Conservation (phyloP, 2,329 filamentous ascomycete species). For the Xylariaceae sp. region DNA sequence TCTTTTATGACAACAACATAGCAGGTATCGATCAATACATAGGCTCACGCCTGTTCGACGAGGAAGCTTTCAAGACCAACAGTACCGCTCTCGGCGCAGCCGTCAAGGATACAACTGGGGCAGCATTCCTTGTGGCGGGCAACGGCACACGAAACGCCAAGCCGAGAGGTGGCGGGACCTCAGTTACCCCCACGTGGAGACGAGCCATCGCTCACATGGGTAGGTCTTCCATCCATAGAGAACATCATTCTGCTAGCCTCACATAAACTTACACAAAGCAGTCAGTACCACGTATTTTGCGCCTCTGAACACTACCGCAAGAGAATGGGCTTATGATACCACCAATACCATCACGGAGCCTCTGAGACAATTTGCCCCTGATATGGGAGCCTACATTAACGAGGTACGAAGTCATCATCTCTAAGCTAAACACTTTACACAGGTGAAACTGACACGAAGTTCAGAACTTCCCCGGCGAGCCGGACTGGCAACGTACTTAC, state of each 20-base stretch:
- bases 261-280: too few relatives aligned
- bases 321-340: constrained; percentile 23
- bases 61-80: constrained; percentile 34
- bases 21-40: constrained; percentile 36
- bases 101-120: constrained; percentile 33
- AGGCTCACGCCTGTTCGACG: constrained; percentile 42
- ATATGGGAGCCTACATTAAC: constrained; percentile 42
- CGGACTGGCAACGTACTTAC: constrained; percentile 37
- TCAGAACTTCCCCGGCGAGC: constrained; percentile 36
- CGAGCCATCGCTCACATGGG: constrained; percentile 38
- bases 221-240: constrained; percentile 24
- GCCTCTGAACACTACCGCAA: constrained; percentile 33
- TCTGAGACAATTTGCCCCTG: constrained; percentile 37
- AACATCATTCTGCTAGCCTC: too few relatives aligned
- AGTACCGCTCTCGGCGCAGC: constrained; percentile 34
- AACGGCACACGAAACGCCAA: constrained; percentile 40
- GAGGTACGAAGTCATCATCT: constrained; percentile 33
- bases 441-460: background rate
- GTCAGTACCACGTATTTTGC: constrained; percentile 20
- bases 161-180: constrained; percentile 41
- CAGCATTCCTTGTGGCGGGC: constrained; percentile 40
- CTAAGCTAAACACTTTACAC: background rate
- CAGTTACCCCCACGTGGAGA: constrained; percentile 49
- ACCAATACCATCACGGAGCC: constrained; percentile 32
- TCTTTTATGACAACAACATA: constrained; percentile 33